Base-by-base conservation (phyloP, 345 rosid genomes). In the Chamaenerion angustifolium region DNA sequence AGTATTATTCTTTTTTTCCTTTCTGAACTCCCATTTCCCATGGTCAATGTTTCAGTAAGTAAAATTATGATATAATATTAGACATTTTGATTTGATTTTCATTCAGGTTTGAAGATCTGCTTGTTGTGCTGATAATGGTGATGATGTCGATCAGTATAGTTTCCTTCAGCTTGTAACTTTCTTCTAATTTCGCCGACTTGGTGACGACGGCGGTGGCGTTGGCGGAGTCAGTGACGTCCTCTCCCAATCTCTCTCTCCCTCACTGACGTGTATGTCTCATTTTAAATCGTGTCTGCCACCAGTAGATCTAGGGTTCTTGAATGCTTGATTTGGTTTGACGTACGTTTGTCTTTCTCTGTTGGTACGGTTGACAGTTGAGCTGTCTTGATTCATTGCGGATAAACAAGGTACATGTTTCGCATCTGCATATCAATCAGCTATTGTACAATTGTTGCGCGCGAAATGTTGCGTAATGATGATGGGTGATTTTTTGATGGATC, bases 231-330 rank as follows among this genome's bases (percentile, higher is more conserved):
- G 37, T 31, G 37, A 19, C 49, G 16, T 16, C 16, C 49, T 25
- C 8, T 13, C 12, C 35, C 16, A 10, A 31, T 42, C 40, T 16
- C 50, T 42, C 35, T 40, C 45, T 46, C 43, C 46, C 43, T 19
- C 1, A 43, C 42, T 21, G 10, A 40, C 47, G 11, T 4, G 56
- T 52, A 1, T 40, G 15, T 17, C 1, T 42, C 46, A 0, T 53
- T 10, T 31, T 5, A 4, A 31, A 31, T 31, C 37, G 37, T 31
- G 37, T 3, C 19, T 12, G 54, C 3, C 25, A 48, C 43, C 62
- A 37, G 62, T 60, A 73, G 85, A 76, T 79, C 85, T 76, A 69
- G 80, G 73, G 60, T 57, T 70, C 63, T 64, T 62, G 19, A 49
- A 45, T 63, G 51, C 64, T 45, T 45, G 40, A 17, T 58, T 15